These are phyloP conservation scores for Cyberlindnera mrakii DNA, from an alignment of 805 yeast species.

Conservation along the genomic window DNA sequence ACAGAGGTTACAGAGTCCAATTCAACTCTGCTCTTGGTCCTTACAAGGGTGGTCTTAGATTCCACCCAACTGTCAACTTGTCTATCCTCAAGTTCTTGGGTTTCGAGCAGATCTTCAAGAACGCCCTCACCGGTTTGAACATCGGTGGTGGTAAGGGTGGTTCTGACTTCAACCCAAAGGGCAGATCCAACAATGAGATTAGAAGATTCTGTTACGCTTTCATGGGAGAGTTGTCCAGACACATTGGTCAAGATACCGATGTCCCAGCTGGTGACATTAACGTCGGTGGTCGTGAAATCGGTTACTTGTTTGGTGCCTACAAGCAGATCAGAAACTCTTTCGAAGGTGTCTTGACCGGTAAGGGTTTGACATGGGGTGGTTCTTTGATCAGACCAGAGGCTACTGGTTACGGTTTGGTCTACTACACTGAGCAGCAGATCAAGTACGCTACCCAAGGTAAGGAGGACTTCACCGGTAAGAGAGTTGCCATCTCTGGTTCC, in stretches of 20 bases:
- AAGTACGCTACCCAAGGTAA: constrained; percentile 86
- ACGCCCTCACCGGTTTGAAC: constrained; percentile 92
- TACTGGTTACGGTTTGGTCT: constrained; percentile 95
- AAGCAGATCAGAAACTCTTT: constrained; percentile 83
- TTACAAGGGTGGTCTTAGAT: constrained; percentile 97
- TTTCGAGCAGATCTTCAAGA: constrained; percentile 97
- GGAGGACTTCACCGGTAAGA: constrained; percentile 87
- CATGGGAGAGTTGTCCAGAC: constrained; percentile 92
- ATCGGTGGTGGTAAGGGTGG: constrained; percentile 99
- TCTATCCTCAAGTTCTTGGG: constrained; percentile 95
- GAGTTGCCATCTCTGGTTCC: constrained; percentile 94
- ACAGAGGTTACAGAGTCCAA: constrained; percentile 97
- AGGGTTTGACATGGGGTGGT: constrained; percentile 98
- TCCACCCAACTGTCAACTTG: constrained; percentile 95
- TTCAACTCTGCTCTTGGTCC: constrained; percentile 98
- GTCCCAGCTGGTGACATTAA: constrained; percentile 99
- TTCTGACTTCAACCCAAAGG: constrained; percentile 96
- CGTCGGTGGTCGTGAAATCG: constrained; percentile 73
- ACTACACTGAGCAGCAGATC: constrained; percentile 97
- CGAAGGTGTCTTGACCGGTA: constrained; percentile 98
- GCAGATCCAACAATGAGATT: constrained; percentile 86
- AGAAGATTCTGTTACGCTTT: constrained; percentile 94
- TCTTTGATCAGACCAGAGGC: constrained; percentile 99
- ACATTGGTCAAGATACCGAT: constrained; percentile 96
- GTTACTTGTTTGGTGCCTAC: constrained; percentile 96